A percentile compares a stretch with the other conserved stretches of the same genome.
phyloP scores from a whole-genome alignment of 2,329 filamentous ascomycete species.

The Botrytis aclada region DNA sequence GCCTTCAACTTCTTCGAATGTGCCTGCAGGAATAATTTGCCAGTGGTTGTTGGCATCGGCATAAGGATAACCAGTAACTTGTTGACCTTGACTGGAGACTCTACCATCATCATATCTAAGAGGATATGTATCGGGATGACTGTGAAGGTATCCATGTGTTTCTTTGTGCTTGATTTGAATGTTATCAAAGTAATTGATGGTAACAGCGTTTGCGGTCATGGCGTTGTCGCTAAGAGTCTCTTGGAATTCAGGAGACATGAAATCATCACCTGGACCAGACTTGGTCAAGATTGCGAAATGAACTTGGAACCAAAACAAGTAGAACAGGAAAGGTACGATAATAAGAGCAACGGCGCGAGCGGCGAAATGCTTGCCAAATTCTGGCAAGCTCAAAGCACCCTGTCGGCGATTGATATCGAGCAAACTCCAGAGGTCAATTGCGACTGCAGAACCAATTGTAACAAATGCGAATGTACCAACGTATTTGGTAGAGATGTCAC shows the following conservation, averaged over 20 bases:
- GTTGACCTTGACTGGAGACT: conserved; percentile 95
- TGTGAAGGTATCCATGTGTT: conserved; percentile 94
- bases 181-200: conserved; percentile 84
- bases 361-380: conserved; percentile 85
- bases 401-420: conserved; percentile 82
- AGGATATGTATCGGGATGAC: conserved; percentile 83
- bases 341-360: conserved; percentile 86
- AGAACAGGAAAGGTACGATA: conserved; percentile 91
- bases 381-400: conserved; percentile 72
- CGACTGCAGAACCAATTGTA: conserved; percentile 89
- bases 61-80: conserved; percentile 96
- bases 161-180: conserved; percentile 94
- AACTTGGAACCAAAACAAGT: conserved; percentile 99
- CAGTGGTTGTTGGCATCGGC: conserved; percentile 99
- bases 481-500: conserved; percentile 98
- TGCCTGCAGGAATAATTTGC: conserved; percentile 78
- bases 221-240: conserved; percentile 93
- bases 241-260: conserved; percentile 98
- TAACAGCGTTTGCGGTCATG: conserved; percentile 82
- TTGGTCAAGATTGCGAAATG: conserved; percentile 87
- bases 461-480: conserved; percentile 96
- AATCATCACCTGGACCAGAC: conserved; percentile 94
- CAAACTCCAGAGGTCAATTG: conserved; percentile 93
- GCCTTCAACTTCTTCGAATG: conserved; percentile 57
- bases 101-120: conserved; percentile 95